A percentile compares a stretch with the other conserved stretches of the same genome.
Conservation (phyloP, 352 stramenopile species). For the Phytophthora tubulina region DNA sequence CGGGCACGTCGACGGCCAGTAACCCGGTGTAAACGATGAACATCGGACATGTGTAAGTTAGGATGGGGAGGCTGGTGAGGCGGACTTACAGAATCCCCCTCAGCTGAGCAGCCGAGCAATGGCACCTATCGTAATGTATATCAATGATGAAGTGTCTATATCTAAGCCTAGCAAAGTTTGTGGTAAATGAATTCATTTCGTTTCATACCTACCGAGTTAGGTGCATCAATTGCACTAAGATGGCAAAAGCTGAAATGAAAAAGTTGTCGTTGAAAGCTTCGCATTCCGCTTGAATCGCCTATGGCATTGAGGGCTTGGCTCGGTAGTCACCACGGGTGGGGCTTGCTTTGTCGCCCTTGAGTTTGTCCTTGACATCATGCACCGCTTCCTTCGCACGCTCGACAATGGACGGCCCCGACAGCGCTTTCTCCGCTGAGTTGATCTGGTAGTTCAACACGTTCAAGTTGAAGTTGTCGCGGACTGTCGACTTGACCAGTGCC, state of each 20-base stretch:
- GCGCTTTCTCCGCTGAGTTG: constrained; percentile 21
- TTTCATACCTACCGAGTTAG: no score
- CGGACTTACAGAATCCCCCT: constrained; percentile 1
- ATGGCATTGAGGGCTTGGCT: neutral
- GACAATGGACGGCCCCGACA: constrained; percentile 17
- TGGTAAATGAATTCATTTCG: no score
- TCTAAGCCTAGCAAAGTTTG: neutral
- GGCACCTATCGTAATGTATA: constrained; percentile 13
- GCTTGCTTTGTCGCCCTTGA: constrained; percentile 24
- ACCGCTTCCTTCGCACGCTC: constrained; percentile 32
- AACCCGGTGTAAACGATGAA: constrained; percentile 14
- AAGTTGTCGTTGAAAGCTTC: no score
- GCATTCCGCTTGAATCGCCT: neutral
- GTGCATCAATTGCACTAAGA: no score
- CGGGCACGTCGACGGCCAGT: constrained; percentile 12
- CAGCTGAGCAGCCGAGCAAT: neutral
- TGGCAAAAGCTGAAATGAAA: no score
- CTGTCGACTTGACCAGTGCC: constrained; percentile 27
- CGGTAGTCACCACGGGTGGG: neutral
- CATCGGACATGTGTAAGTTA: constrained; percentile 10
- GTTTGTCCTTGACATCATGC: constrained; percentile 29
- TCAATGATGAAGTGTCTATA: constrained; percentile 10
- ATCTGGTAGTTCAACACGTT: constrained; percentile 39
- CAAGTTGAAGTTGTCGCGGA: constrained; percentile 31
- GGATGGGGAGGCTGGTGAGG: constrained; percentile 1